Percentiles rank a stretch among this genome's conserved stretches.
These are phyloP conservation scores for Serendipita indica DNA, from an alignment of 768 basidiomycete genomes.

Conservation along the genomic window DNA sequence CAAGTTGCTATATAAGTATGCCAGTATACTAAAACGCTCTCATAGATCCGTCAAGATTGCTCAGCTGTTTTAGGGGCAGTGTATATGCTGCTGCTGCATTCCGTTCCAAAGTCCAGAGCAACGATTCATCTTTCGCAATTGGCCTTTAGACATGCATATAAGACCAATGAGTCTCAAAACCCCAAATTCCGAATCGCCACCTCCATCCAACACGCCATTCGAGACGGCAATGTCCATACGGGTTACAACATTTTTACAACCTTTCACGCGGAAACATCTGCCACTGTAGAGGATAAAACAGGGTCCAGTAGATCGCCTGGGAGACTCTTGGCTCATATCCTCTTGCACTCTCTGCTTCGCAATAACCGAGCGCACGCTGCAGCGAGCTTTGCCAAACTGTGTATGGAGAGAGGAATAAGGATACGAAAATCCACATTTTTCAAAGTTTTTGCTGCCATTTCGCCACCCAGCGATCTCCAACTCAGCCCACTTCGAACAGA, in stretches of 20 bases:
- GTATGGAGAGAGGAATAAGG: not conserved
- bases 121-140: not conserved
- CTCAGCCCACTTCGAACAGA: not conserved
- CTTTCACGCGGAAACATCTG: not conserved
- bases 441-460: not conserved
- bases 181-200: no score
- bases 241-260: not conserved
- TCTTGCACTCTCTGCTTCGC: not conserved
- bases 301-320: not conserved
- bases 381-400: not conserved
- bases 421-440: not conserved
- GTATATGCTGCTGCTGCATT: not conserved
- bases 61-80: no score
- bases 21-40: not conserved
- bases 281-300: not conserved
- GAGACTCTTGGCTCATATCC: not conserved
- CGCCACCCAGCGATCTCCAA: not conserved
- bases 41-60: not conserved
- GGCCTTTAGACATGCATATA: not conserved
- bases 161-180: no score
- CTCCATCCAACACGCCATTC: not conserved
- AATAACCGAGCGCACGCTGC: not conserved
- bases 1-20: no score
- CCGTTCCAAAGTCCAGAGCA: not conserved
- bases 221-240: not conserved